These are phyloP conservation scores for Colletotrichum kahawae DNA, from an alignment of 2,329 filamentous ascomycete species.

Conservation along the genomic window DNA sequence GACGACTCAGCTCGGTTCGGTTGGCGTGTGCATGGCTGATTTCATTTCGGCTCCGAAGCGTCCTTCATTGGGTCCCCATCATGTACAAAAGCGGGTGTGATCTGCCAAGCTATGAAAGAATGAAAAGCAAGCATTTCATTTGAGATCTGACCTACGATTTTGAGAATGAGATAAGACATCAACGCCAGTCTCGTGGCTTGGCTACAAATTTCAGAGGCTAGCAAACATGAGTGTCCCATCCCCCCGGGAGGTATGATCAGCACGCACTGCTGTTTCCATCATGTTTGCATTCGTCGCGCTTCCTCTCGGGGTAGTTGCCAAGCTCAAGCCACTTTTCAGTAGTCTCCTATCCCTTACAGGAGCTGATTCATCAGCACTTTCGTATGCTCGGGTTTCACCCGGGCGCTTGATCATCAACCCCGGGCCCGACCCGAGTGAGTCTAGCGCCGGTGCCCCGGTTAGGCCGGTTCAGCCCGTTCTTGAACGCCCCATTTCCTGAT, in stretches of 20 bases:
- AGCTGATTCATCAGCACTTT: neutral
- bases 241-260: neutral
- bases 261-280: neutral
- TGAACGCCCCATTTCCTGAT: neutral
- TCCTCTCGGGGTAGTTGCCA: neutral
- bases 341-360: neutral
- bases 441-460: neutral
- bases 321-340: neutral
- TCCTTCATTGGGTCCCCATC: neutral
- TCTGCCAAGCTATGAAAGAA: neutral
- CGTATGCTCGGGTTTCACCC: neutral
- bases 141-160: neutral
- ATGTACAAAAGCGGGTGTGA: neutral
- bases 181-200: neutral
- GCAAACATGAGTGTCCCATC: neutral
- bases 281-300: neutral
- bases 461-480: neutral
- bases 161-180: neutral
- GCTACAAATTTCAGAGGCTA: neutral
- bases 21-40: neutral
- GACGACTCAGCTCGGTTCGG: neutral
- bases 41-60: neutral
- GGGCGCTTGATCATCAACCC: neutral
- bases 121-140: neutral
- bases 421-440: neutral